These are phyloP conservation scores for Colletotrichum somersetense DNA, from an alignment of 2,329 filamentous ascomycete genomes.

Conservation along the genomic window DNA sequence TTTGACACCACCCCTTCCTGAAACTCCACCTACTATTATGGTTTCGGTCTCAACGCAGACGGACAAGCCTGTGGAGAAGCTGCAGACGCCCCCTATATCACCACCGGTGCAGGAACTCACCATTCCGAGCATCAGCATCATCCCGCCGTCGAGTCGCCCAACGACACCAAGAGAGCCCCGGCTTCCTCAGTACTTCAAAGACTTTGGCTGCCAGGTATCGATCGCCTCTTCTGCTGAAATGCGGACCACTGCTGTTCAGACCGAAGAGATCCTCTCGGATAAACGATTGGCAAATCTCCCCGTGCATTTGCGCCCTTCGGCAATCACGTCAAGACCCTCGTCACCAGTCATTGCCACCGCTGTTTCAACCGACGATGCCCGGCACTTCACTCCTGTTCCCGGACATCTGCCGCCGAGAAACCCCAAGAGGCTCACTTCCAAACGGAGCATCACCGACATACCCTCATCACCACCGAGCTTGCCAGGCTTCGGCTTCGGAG, in stretches of 20 bases:
- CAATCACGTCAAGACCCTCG: conserved; percentile 72
- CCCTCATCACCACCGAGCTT: conserved; percentile 58
- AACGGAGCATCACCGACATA: conserved; percentile 61
- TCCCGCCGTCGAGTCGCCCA: conserved; percentile 88
- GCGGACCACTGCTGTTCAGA: conserved; percentile 76
- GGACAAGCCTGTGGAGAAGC: conserved; percentile 50
- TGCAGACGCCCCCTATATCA: conserved; percentile 36
- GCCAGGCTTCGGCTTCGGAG: conserved; percentile 40
- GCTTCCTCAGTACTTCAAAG: conserved; percentile 85
- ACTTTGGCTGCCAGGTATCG: conserved; percentile 83
- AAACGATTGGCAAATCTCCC: conserved; percentile 81
- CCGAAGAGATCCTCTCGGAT: conserved; percentile 90
- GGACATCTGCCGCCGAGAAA: conserved; percentile 70
- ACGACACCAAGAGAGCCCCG: conserved; percentile 79
- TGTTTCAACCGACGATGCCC: conserved; percentile 52
- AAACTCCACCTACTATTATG: conserved; percentile 55
- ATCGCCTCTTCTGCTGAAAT: conserved; percentile 64
- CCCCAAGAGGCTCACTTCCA: conserved; percentile 65
- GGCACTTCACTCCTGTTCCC: conserved; percentile 64
- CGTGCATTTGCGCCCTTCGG: conserved; percentile 81
- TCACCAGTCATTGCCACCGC: conserved; percentile 61
- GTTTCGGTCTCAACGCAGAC: conserved; percentile 74
- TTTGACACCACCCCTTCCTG: conserved; percentile 56
- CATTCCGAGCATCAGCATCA: conserved; percentile 91
- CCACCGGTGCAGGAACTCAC: conserved; percentile 54